Evolutionary conservation across 345 rosid genomes (phyloP).

Genomic region (Moricandia arvensis): DNA sequence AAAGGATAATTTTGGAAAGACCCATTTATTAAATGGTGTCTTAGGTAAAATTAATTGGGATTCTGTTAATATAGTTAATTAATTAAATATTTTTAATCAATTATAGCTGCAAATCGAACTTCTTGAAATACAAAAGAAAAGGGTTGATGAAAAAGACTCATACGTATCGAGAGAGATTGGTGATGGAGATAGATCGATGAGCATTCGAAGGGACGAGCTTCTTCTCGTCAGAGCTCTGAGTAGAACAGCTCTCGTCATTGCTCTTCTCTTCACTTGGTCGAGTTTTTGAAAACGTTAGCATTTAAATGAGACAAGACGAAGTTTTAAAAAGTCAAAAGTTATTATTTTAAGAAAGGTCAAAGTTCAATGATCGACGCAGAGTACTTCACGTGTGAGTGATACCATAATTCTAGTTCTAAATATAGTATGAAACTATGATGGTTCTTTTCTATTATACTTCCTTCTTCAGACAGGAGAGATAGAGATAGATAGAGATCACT

Average conservation of each 20-base stretch:
- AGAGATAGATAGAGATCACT: not conserved
- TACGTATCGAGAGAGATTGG: constrained; percentile 20
- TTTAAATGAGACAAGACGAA: not conserved
- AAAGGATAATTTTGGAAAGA: no score
- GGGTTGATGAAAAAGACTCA: not conserved
- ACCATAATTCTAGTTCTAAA: not conserved
- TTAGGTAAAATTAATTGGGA: no score
- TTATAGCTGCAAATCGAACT: no score
- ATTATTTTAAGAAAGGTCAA: not conserved
- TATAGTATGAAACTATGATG: not conserved
- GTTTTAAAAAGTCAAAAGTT: not conserved
- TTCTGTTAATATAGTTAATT: no score
- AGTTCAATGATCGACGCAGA: not conserved
- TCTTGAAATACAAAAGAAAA: no score
- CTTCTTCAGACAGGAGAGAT: not conserved
- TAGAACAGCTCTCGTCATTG: constrained; percentile 27
- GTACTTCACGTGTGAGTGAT: not conserved
- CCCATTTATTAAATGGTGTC: no score
- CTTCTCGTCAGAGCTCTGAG: constrained; percentile 33
- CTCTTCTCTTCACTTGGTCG: constrained; percentile 12
- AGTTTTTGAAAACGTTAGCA: not conserved
- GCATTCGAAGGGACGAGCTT: not conserved
- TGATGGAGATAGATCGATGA: constrained; percentile 11
- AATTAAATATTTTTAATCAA: no score
- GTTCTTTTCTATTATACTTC: not conserved